Conservation (phyloP, 768 basidiomycete species). For the Suillus occidentalis region DNA sequence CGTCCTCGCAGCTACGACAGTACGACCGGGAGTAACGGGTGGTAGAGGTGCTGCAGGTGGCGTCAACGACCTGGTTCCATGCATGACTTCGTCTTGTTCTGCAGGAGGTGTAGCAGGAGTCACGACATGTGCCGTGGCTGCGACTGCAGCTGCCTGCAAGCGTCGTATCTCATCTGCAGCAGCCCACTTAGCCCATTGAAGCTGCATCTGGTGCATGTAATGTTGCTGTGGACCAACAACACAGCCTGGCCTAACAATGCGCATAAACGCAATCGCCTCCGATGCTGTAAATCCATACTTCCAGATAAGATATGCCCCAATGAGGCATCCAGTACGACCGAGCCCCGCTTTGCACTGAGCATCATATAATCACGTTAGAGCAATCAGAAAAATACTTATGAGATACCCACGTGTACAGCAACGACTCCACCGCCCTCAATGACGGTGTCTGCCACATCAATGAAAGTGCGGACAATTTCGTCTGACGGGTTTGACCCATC, state of each 20-base stretch:
- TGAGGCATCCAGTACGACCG: constrained; percentile 93
- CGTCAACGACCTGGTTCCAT: constrained; percentile 42
- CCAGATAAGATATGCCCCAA: constrained; percentile 98
- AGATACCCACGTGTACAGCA: constrained; percentile 75
- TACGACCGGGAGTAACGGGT: constrained; percentile 80
- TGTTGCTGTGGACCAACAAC: constrained; percentile 94
- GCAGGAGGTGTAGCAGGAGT: constrained; percentile 82
- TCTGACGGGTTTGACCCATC: constrained; percentile 98
- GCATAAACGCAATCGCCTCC: constrained; percentile 98
- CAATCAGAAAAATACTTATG: constrained; percentile 8
- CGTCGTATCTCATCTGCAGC: constrained; percentile 76
- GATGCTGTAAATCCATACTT: constrained; percentile 96
- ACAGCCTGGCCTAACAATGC: constrained; percentile 91
- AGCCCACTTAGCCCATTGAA: constrained; percentile 93
- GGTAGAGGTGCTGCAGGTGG: constrained; percentile 37
- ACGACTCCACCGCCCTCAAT: constrained; percentile 80
- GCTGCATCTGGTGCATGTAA: constrained; percentile 91
- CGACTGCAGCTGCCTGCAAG: constrained; percentile 41
- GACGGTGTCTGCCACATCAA: constrained; percentile 78
- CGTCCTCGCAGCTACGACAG: constrained; percentile 67
- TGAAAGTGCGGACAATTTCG: constrained; percentile 90
- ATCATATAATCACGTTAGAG: constrained; percentile 18
- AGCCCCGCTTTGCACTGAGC: constrained; percentile 92
- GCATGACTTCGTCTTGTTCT: constrained; percentile 66
- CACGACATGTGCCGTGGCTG: constrained; percentile 47